phyloP scores from a whole-genome alignment of 2,329 filamentous ascomycete genomes.

The Dryadomyces quercivorus region DNA sequence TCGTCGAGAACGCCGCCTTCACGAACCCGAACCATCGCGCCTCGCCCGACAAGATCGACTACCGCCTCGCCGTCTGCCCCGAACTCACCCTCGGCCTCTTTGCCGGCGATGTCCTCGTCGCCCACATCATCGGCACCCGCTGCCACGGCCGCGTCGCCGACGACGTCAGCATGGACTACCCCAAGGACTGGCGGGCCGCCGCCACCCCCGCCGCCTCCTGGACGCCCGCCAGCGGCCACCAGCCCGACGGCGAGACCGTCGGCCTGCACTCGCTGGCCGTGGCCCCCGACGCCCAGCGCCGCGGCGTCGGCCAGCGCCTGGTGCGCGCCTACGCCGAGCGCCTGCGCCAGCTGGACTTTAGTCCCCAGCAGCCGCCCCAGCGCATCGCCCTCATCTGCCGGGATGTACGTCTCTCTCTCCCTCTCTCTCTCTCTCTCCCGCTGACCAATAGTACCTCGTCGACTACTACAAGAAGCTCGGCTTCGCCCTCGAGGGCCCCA shows the following conservation, averaged over 20 bases:
- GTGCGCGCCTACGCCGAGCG: constrained; percentile 68
- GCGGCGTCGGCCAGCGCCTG: constrained; percentile 61
- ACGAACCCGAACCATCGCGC: constrained; percentile 35
- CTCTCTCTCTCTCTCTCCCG: background rate
- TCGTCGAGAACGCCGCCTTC: constrained; percentile 43
- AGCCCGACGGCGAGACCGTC: constrained; percentile 60
- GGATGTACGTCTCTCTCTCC: constrained; percentile 32
- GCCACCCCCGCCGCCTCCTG: constrained; percentile 19
- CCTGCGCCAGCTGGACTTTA: constrained; percentile 55
- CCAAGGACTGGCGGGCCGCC: constrained; percentile 48
- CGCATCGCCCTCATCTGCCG: constrained; percentile 67
- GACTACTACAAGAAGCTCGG: constrained; percentile 66
- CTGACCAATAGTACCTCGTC: constrained; percentile 42
- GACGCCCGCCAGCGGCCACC: constrained; percentile 45
- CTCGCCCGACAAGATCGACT: constrained; percentile 50
- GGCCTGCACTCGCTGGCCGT: constrained; percentile 76
- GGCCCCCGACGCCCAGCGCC: constrained; percentile 59
- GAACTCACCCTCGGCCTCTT: constrained; percentile 74
- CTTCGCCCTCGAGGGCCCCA: constrained; percentile 57
- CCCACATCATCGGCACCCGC: constrained; percentile 66
- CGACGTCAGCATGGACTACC: constrained; percentile 66
- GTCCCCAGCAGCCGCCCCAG: constrained; percentile 21
- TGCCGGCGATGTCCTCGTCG: constrained; percentile 52
- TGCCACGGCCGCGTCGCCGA: constrained; percentile 51
- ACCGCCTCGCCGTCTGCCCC: constrained; percentile 62